Evolutionary conservation across 2,329 filamentous ascomycete species (phyloP).

Genomic region (Fusarium decemcellulare): DNA sequence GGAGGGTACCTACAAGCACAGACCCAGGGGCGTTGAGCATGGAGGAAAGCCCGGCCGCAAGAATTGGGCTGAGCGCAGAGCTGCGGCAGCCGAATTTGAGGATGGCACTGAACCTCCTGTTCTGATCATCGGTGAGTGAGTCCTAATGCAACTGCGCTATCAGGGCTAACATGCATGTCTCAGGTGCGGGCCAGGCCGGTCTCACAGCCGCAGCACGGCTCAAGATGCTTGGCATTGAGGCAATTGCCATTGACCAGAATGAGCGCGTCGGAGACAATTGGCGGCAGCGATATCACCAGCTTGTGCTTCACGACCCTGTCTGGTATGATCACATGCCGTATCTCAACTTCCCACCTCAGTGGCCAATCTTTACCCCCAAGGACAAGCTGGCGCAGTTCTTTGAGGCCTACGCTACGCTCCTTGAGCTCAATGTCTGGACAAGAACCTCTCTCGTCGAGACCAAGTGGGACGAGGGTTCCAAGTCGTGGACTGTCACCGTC

Average conservation of each 20-base stretch:
- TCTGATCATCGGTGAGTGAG: slow-evolving; percentile 69
- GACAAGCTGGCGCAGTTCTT: slow-evolving; percentile 80
- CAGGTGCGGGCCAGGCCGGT: slow-evolving; percentile 73
- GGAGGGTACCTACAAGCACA: slow-evolving; percentile 61
- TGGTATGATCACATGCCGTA: slow-evolving; percentile 75
- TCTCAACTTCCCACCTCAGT: slow-evolving; percentile 73
- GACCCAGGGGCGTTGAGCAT: slow-evolving; percentile 71
- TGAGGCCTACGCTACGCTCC: slow-evolving; percentile 72
- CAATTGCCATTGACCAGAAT: slow-evolving; percentile 72
- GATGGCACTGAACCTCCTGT: slow-evolving; percentile 68
- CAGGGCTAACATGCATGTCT: neutral
- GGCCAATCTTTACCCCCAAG: slow-evolving; percentile 80
- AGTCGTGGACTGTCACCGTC: slow-evolving; percentile 70
- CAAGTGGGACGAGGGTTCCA: slow-evolving; percentile 63
- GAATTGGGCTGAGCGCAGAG: slow-evolving; percentile 73
- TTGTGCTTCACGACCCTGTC: slow-evolving; percentile 78
- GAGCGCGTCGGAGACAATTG: slow-evolving; percentile 74
- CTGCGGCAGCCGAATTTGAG: slow-evolving; percentile 61
- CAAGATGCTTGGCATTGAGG: slow-evolving; percentile 69
- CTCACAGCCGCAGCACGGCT: slow-evolving; percentile 71
- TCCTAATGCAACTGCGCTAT: rapidly evolving
- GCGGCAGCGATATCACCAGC: slow-evolving; percentile 73
- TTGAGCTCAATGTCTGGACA: slow-evolving; percentile 80
- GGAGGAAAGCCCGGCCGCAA: slow-evolving; percentile 64
- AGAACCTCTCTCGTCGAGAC: slow-evolving; percentile 63